These are phyloP conservation scores for Eucalyptus sp. DNA, from an alignment of 345 rosid species.

Conservation along the genomic window DNA sequence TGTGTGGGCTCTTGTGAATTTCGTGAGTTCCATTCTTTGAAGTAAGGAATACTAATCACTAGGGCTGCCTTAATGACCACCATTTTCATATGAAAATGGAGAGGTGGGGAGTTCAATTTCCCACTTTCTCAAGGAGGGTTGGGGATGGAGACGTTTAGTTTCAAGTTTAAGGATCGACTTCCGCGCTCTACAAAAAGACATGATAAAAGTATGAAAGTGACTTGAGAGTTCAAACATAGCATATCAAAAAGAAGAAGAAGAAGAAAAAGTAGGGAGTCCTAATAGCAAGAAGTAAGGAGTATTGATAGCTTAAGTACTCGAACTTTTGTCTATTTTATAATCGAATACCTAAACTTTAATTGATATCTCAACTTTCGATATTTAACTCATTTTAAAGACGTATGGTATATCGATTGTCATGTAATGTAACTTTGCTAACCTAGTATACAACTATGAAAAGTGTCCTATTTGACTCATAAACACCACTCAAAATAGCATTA, in stretches of 20 bases:
- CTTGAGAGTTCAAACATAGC: too few relatives aligned
- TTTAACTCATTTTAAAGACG: background rate
- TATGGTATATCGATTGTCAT: background rate
- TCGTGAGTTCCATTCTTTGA: background rate
- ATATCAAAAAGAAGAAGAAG: too few relatives aligned
- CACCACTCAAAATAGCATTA: background rate
- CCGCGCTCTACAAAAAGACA: fast-evolving
- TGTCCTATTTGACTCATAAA: background rate
- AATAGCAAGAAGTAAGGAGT: too few relatives aligned
- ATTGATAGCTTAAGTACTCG: background rate
- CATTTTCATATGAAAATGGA: fast-evolving
- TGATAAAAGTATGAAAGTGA: fast-evolving
- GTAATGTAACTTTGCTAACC: background rate
- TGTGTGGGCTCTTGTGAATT: background rate
- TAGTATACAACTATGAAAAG: background rate
- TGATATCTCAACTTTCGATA: too few relatives aligned
- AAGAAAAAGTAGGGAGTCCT: too few relatives aligned
- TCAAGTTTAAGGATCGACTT: too few relatives aligned
- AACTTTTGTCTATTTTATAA: background rate
- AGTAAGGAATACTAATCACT: too few relatives aligned
- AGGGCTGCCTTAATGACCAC: too few relatives aligned
- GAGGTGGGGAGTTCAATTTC: fast-evolving
- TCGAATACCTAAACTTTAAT: background rate
- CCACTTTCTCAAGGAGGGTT: fast-evolving
- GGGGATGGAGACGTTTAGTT: fast-evolving